Conservation (phyloP, 2,329 filamentous ascomycete genomes). For the Aspergillus floridensis region DNA sequence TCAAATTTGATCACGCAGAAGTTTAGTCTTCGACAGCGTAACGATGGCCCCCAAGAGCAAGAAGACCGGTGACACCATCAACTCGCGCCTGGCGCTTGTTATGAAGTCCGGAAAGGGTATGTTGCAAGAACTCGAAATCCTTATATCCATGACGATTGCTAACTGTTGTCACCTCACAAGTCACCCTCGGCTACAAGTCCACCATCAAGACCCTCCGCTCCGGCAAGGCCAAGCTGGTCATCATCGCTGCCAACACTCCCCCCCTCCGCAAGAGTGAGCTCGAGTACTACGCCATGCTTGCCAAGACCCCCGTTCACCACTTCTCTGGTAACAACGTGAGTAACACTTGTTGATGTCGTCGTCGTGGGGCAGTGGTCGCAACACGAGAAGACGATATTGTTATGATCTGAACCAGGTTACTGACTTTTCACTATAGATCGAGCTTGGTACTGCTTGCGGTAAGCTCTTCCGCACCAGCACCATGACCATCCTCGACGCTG, state of each 20-base stretch:
- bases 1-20: constrained; percentile 14
- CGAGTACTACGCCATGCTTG: constrained; percentile 89
- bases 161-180: constrained; percentile 39
- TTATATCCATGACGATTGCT: constrained; percentile 2
- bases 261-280: constrained; percentile 97
- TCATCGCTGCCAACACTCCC: constrained; percentile 93
- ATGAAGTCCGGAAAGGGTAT: constrained; percentile 57
- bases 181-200: constrained; percentile 87
- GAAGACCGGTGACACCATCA: constrained; percentile 80
- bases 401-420: constrained; percentile 40
- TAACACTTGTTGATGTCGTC: constrained; percentile 31
- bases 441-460: constrained; percentile 96
- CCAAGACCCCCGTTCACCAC: constrained; percentile 95
- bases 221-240: constrained; percentile 98
- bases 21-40: constrained; percentile 38
- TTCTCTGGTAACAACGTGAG: constrained; percentile 99
- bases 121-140: constrained; percentile 3
- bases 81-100: constrained; percentile 66
- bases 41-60: constrained; percentile 65
- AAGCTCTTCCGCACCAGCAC: constrained; percentile 98
- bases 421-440: constrained; percentile 72
- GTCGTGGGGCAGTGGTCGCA: background rate
- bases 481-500: constrained; percentile 95
- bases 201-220: constrained; percentile 86
- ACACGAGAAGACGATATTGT: background rate